These are phyloP conservation scores for Beauveria varroae DNA, from an alignment of 2,329 filamentous ascomycete species.

Conservation along the genomic window DNA sequence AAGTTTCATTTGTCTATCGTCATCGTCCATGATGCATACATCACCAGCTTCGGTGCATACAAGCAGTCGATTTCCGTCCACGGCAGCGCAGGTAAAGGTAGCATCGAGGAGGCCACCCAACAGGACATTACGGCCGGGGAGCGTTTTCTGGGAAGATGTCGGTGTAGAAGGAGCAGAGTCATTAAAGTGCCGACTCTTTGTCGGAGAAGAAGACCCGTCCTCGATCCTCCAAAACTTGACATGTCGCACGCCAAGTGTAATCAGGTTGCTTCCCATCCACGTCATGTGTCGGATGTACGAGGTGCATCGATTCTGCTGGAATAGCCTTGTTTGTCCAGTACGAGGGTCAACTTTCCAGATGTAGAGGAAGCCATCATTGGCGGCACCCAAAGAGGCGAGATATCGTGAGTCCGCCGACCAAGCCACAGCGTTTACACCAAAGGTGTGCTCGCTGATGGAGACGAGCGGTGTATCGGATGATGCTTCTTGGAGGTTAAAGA, in stretches of 20 bases:
- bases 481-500: conserved; percentile 77
- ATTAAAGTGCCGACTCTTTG: conserved; percentile 49
- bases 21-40: conserved; percentile 81
- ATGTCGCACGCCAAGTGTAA: conserved; percentile 85
- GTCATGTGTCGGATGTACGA: conserved; percentile 78
- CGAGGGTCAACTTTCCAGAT: conserved; percentile 82
- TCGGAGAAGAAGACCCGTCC: conserved; percentile 54
- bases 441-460: conserved; percentile 81
- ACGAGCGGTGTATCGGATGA: conserved; percentile 77
- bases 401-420: conserved; percentile 85
- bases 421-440: conserved; percentile 79
- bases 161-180: conserved; percentile 30
- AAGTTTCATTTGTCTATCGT: conserved; percentile 63
- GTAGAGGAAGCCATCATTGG: conserved; percentile 91
- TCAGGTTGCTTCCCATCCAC: conserved; percentile 77
- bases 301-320: conserved; percentile 87
- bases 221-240: conserved; percentile 90
- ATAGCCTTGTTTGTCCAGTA: conserved; percentile 69
- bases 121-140: conserved; percentile 81
- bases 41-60: conserved; percentile 83
- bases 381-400: conserved; percentile 78
- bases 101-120: conserved; percentile 75
- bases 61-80: conserved; percentile 68
- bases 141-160: conserved; percentile 45
- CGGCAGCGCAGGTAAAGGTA: conserved; percentile 72